Conservation (phyloP, 176 grass and related monocot genomes). For the Rhynchospora tenuis region DNA sequence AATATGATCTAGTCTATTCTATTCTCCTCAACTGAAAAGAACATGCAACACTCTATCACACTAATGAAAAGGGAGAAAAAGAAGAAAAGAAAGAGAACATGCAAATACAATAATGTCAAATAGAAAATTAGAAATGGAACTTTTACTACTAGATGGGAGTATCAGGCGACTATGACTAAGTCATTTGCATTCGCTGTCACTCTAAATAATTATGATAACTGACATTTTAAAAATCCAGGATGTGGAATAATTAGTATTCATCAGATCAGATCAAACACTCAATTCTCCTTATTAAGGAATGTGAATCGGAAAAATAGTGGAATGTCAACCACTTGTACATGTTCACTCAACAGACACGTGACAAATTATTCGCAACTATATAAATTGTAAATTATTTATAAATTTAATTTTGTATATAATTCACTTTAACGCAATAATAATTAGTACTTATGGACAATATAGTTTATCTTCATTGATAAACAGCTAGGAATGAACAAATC, state of each 20-base stretch:
- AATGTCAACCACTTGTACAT: background rate
- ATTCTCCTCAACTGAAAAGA: background rate
- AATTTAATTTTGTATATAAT: too few species aligned
- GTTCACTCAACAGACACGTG: too few species aligned
- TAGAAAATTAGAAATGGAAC: background rate
- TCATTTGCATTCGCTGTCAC: slow-evolving; percentile 1
- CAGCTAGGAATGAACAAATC: too few species aligned
- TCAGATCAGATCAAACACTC: background rate
- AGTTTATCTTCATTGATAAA: too few species aligned
- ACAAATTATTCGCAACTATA: too few species aligned
- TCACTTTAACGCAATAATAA: too few species aligned
- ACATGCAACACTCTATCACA: background rate
- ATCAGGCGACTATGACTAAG: background rate
- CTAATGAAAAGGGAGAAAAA: background rate
- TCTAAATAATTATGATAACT: background rate
- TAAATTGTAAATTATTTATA: too few species aligned
- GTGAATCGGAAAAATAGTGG: background rate
- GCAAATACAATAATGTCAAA: background rate
- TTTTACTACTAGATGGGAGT: background rate
- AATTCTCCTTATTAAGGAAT: background rate
- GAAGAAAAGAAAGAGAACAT: background rate
- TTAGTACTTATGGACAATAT: too few species aligned
- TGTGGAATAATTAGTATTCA: background rate
- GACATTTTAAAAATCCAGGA: background rate
- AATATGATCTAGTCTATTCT: background rate